A percentile compares a stretch with the other conserved stretches of the same genome.
phyloP scores from a whole-genome alignment of 176 grass and related monocot genomes.

The Cocos nucifera region DNA sequence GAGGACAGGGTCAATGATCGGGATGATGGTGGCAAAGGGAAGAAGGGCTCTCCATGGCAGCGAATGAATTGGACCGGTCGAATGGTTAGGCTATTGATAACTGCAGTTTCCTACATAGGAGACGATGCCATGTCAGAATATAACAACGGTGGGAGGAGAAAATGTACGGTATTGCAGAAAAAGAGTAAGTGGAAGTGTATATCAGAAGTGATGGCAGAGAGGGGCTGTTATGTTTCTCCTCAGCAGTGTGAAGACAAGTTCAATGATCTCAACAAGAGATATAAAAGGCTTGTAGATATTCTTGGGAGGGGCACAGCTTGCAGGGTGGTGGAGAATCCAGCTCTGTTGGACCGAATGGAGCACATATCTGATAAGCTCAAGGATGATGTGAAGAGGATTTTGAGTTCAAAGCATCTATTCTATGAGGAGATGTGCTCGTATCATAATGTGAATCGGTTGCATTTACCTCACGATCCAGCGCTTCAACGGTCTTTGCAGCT shows the following conservation, averaged over 20 bases:
- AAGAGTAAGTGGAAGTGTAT: conserved; percentile 68
- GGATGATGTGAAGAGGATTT: conserved; percentile 45
- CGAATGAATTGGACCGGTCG: conserved; percentile 62
- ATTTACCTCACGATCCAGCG: conserved; percentile 42
- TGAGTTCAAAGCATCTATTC: conserved; percentile 64
- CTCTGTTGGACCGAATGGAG: conserved; percentile 33
- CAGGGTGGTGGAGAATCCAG: conserved; percentile 43
- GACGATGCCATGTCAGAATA: conserved; percentile 36
- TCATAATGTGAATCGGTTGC: conserved; percentile 40
- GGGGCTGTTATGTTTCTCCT: conserved; percentile 48
- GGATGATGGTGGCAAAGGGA: conserved; percentile 25
- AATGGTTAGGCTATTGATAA: conserved; percentile 57
- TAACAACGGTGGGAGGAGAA: conserved; percentile 27
- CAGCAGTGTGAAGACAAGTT: conserved; percentile 74
- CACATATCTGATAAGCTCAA: conserved; percentile 45
- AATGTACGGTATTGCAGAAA: conserved; percentile 42
- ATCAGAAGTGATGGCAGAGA: conserved; percentile 45
- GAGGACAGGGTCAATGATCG: conserved; percentile 43
- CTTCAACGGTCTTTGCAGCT: conserved; percentile 42
- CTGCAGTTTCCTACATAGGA: conserved; percentile 35
- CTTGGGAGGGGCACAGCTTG: conserved; percentile 55
- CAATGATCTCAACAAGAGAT: conserved; percentile 77
- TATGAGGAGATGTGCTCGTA: conserved; percentile 74
- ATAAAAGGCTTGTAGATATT: conserved; percentile 55
- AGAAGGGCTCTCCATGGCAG: conserved; percentile 43